A percentile compares a stretch with the other conserved stretches of the same genome.
phyloP scores from a whole-genome alignment of 305 asterid species.

The Fraxinus sp. region DNA sequence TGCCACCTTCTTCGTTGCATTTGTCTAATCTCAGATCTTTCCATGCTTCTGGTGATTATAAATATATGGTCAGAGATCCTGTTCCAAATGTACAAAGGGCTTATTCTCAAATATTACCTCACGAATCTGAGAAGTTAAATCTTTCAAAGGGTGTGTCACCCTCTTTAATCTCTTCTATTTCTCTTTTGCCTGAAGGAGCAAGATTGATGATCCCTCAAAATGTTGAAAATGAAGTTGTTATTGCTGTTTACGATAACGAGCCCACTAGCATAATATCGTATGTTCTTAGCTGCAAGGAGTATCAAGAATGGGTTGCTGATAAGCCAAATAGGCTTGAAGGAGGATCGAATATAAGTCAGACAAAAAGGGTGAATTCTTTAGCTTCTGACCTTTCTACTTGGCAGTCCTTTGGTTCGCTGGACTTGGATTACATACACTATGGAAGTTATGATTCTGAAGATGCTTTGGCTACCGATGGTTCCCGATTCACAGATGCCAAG shows the following conservation, averaged over 20 bases:
- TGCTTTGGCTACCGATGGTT: conserved; percentile 35
- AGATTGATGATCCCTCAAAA: conserved; percentile 60
- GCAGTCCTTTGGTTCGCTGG: conserved; percentile 68
- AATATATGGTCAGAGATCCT: conserved; percentile 82
- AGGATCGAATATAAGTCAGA: conserved; percentile 35
- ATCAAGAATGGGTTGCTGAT: conserved; percentile 56
- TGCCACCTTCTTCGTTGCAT: conserved; percentile 61
- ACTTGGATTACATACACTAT: conserved; percentile 52
- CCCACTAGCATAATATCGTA: conserved; percentile 85
- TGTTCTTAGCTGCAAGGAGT: conserved; percentile 66
- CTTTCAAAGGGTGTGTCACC: conserved; percentile 35
- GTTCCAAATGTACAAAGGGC: conserved; percentile 49
- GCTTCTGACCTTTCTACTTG: conserved; percentile 59
- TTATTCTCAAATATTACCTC: conserved; percentile 47
- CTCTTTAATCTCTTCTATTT: conserved; percentile 48
- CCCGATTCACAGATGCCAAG: conserved; percentile 44
- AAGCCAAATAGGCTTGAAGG: conserved; percentile 38
- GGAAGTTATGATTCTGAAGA: conserved; percentile 60
- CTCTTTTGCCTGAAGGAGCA: conserved; percentile 78
- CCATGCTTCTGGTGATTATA: conserved; percentile 84
- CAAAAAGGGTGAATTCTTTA: conserved; percentile 37
- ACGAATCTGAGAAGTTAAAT: conserved; percentile 35
- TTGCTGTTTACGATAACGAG: conserved; percentile 77
- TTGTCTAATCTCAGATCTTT: conserved; percentile 60
- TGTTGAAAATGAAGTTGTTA: conserved; percentile 43